Base-by-base conservation (phyloP, 2,329 filamentous ascomycete genomes). In the Paraphoma sp. region DNA sequence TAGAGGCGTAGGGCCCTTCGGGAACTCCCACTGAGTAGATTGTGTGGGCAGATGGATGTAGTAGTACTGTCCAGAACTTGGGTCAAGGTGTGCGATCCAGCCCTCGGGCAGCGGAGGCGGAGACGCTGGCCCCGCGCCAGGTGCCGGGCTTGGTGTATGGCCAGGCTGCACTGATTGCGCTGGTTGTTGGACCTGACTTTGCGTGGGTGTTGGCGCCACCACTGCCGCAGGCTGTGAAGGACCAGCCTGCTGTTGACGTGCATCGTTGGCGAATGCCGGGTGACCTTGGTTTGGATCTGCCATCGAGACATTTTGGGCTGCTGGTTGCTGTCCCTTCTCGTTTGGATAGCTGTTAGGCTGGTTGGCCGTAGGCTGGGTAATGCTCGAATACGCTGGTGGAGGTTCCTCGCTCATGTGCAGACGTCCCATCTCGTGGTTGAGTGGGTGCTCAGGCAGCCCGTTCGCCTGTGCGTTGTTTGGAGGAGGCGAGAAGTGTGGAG, bases 21-120 rank as follows among this genome's bases (percentile, higher is more conserved):
- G 95, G 65, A 98, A 98, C 71, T 99, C 95, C 95, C 95, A 99
- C 74, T 99, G 95, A 0, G 95, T 99, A 2, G 93, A 92, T 73
- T 98, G 95, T 0, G 92, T 93, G 1, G 93, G 91, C 30, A 99
- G 84, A 75, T 99, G 95, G 57, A 99, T 99, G 72, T 99, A 99
- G 77, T 99, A 99, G 78, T 98, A 99, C 73, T 98, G 94, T 1
- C 95, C 95, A 2, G 94, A 98, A 72, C 91, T 97, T 64, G 92
- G 91, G 74, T 99, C 95, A 4, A 98, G 83, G 75, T 98, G 95
- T 17, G 95, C 92, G 70, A 99, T 98, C 95, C 95, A 99, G 33
- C 95, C 95, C 79, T 99, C 95, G 6, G 95, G 95, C 14, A 99
- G 83, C 2, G 94, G 95, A 18, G 95, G 95, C 31, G 95, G 95